phyloP scores from a whole-genome alignment of 2,329 filamentous ascomycete species.

The Didymella lethalis region DNA sequence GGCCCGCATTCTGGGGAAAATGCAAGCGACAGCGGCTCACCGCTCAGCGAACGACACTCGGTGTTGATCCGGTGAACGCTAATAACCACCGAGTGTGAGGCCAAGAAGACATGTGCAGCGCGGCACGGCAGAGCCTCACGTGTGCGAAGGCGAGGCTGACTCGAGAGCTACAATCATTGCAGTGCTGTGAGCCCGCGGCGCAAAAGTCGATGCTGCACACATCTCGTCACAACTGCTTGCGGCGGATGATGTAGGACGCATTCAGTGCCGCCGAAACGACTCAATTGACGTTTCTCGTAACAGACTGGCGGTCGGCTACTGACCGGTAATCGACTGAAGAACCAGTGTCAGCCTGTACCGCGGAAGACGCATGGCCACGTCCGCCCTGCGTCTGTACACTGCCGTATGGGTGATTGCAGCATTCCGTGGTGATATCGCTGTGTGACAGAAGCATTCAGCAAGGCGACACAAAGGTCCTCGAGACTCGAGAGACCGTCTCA shows the following conservation, averaged over 20 bases:
- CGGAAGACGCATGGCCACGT: background rate
- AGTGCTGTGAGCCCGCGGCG: background rate
- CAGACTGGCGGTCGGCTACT: background rate
- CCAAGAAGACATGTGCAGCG: constrained; percentile 6
- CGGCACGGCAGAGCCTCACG: constrained; percentile 17
- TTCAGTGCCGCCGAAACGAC: constrained; percentile 4
- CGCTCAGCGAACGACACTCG: constrained; percentile 14
- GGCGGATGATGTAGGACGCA: background rate
- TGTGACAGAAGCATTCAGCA: constrained; percentile 1
- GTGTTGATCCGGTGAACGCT: constrained; percentile 14
- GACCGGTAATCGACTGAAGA: constrained; percentile 2
- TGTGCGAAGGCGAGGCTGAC: constrained; percentile 14
- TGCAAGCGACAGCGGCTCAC: constrained; percentile 9
- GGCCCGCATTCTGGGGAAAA: constrained; percentile 8
- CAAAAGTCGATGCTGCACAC: background rate
- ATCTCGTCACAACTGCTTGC: constrained; percentile 8
- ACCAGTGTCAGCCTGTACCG: background rate
- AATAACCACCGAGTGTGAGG: constrained; percentile 10
- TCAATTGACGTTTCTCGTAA: constrained; percentile 1
- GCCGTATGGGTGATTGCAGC: background rate
- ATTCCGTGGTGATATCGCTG: background rate
- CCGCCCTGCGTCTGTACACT: background rate
- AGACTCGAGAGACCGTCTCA: background rate
- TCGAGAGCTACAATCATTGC: background rate
- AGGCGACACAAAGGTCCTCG: background rate